Percentiles rank a stretch among this genome's conserved stretches.
These are phyloP conservation scores for Angomonas deanei DNA, from an alignment of 208 protist genomes.

Conservation along the genomic window DNA sequence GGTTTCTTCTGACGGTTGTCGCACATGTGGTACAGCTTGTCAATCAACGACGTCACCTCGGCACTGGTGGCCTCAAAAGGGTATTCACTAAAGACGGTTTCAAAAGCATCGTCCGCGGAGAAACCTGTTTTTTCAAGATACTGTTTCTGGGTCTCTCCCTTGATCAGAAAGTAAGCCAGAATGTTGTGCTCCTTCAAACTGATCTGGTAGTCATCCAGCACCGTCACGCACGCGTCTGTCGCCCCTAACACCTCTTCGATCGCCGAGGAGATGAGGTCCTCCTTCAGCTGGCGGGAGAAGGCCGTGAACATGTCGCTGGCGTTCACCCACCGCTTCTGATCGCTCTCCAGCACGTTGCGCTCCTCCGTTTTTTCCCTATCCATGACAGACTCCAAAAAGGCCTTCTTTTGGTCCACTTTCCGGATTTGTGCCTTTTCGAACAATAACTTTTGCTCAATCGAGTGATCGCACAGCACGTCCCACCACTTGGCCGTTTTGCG, in stretches of 20 bases:
- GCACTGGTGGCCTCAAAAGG: constrained; percentile 15
- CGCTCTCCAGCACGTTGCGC: constrained; percentile 36
- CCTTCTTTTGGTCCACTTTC: constrained; percentile 25
- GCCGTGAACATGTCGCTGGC: constrained; percentile 19
- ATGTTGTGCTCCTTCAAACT: constrained; percentile 17
- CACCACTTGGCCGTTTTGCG: constrained; percentile 57
- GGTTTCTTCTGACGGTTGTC: constrained; percentile 12
- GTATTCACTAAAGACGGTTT: constrained; percentile 24
- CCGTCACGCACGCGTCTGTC: constrained; percentile 27
- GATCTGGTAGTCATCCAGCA: constrained; percentile 30
- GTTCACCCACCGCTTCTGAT: constrained; percentile 44
- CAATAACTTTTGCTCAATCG: constrained; percentile 48
- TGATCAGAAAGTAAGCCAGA: constrained; percentile 27
- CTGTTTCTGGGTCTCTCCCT: constrained; percentile 14
- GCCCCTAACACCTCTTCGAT: constrained; percentile 26
- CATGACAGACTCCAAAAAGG: constrained; percentile 36
- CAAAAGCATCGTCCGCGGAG: constrained; percentile 23
- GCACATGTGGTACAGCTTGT: constrained; percentile 18
- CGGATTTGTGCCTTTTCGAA: constrained; percentile 35
- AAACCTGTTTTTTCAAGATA: not conserved
- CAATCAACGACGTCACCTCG: constrained; percentile 23
- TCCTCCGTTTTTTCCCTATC: constrained; percentile 44
- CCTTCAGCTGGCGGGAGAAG: constrained; percentile 12
- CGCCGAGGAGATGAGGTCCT: constrained; percentile 20
- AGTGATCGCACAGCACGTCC: constrained; percentile 62